Evolutionary conservation across 1,139 yeast species (phyloP).

Genomic region (Komagataea norvegica): DNA sequence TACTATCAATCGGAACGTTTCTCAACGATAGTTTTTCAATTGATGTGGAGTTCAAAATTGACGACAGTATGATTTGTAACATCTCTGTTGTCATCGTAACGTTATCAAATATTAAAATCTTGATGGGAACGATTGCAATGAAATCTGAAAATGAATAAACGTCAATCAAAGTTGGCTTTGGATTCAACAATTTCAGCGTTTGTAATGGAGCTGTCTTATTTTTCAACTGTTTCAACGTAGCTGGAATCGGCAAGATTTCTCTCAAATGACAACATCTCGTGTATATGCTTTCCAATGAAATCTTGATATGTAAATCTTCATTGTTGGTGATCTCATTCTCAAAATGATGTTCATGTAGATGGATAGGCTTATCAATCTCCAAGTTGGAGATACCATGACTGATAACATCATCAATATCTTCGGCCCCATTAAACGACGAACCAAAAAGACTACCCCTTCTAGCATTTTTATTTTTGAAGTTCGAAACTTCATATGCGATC

Average conservation of each 20-base stretch:
- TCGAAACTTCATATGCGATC: slow-evolving; percentile 58
- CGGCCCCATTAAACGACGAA: slow-evolving; percentile 8
- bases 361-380: slow-evolving; percentile 60
- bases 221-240: slow-evolving; percentile 79
- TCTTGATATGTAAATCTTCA: slow-evolving; percentile 26
- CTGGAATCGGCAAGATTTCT: slow-evolving; percentile 90
- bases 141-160: slow-evolving; percentile 85
- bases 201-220: slow-evolving; percentile 72
- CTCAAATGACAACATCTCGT: slow-evolving; percentile 91
- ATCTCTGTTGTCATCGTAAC: slow-evolving; percentile 76
- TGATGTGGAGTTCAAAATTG: slow-evolving; percentile 51
- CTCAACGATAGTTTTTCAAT: slow-evolving; percentile 72
- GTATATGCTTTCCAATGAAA: slow-evolving; percentile 68
- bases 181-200: slow-evolving; percentile 74
- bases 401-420: slow-evolving; percentile 23
- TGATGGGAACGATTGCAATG: slow-evolving; percentile 76
- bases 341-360: slow-evolving; percentile 63
- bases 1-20: slow-evolving; percentile 67
- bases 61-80: slow-evolving; percentile 64
- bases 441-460: slow-evolving; percentile 3
- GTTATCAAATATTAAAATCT: slow-evolving; percentile 75
- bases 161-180: slow-evolving; percentile 87
- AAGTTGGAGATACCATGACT: slow-evolving; percentile 27
- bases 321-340: slow-evolving; percentile 25
- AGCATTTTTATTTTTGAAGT: slow-evolving; percentile 30